Base-by-base conservation (phyloP, 106 monocot species). In the Dendrobium huoshanense region DNA sequence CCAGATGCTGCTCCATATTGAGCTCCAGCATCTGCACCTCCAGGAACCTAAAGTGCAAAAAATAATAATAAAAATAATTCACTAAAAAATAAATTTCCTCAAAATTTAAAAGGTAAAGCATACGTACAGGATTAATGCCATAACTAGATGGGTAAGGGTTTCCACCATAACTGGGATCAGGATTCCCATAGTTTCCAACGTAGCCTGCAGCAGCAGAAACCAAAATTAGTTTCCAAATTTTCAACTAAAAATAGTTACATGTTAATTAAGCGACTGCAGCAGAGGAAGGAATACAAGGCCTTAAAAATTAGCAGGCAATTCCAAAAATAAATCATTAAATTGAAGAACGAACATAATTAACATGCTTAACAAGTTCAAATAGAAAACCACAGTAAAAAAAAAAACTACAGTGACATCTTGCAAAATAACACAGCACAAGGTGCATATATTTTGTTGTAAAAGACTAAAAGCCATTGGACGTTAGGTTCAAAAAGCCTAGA, bases 91-190 rank as follows among this genome's bases (percentile, higher is more conserved):
- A 78, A 27, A 78, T 58, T 73, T 24, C 33, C 15, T 31, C 31
- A 11, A 40, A 4, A 9, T 70, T 37, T 70, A 33, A 2, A 37
- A 37, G n/a, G 70, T 70, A 11, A 70, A 37, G 4, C 70, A 70
- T 37, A 43, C 83, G 25, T 90, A 95, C 94, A 74, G 86, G 89
- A 84, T 95, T 95, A 79, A 83, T 84, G 80, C 79, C 80, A 81
- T 95, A 95, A 47, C 82, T 88, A 58, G 83, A 82, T 47, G 90
- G 83, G 84, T 88, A 95, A 77, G 88, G 84, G n/a, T 74, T 74
- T 84, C 81, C 90, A 9, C 85, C 87, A 80, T 92, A 90, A 65
- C 72, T 84, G 17, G 92, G 76, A 81, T 92, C 87, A 65, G 85
- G 81, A 85, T 90, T 90, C 70, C 80, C 86, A 72, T 92, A 95